These are phyloP conservation scores for Penicillium sp. DNA, from an alignment of 2,329 filamentous ascomycete species.

Conservation along the genomic window DNA sequence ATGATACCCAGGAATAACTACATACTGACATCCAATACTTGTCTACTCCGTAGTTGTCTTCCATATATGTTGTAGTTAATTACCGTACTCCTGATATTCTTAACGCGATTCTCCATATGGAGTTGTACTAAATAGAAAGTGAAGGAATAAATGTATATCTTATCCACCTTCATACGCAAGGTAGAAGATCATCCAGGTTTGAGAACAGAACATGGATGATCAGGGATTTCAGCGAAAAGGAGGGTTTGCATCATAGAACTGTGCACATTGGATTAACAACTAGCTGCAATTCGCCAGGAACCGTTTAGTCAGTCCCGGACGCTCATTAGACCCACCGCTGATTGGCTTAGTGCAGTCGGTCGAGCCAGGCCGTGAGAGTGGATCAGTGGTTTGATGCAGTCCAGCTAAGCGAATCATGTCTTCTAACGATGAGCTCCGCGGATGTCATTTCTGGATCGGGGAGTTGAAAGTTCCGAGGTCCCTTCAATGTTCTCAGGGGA, in stretches of 20 bases:
- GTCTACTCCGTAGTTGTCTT: neutral
- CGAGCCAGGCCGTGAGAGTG: neutral
- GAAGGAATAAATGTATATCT: neutral
- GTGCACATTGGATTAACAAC: neutral
- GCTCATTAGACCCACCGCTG: neutral
- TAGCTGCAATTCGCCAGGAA: neutral
- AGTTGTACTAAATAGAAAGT: too few relatives aligned
- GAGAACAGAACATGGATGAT: neutral
- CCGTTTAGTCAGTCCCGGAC: neutral
- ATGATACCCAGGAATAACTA: neutral
- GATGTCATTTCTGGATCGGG: neutral
- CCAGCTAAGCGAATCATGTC: neutral
- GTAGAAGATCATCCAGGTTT: neutral
- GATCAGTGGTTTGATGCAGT: slow-evolving; percentile 3
- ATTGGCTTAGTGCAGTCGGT: neutral
- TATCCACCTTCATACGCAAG: neutral
- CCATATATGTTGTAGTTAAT: too few relatives aligned
- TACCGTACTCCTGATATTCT: neutral
- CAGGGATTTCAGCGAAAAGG: neutral
- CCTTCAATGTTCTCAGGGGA: neutral
- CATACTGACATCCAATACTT: neutral
- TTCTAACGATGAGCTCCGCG: neutral
- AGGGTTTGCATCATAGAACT: neutral
- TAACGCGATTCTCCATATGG: neutral
- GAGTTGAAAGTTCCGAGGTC: neutral